Conservation (phyloP, 352 stramenopile species). For the Pythium plurisporium region DNA sequence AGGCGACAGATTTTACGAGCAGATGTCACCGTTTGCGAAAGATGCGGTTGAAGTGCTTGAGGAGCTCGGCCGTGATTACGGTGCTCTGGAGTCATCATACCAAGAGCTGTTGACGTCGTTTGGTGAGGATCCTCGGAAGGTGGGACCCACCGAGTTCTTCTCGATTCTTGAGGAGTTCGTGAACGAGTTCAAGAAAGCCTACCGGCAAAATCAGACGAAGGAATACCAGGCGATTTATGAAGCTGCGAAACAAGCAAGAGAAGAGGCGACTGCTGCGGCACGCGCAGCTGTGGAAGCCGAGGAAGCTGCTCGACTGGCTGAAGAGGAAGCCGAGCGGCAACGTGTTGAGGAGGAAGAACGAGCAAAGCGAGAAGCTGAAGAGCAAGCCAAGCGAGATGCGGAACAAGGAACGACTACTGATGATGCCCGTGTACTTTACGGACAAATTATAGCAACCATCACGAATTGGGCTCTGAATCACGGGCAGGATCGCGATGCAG, state of each 20-base stretch:
- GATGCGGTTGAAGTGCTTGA: constrained; percentile 79
- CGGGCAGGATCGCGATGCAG: constrained; percentile 36
- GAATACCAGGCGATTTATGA: constrained; percentile 80
- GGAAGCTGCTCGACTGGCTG: constrained; percentile 25
- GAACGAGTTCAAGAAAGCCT: constrained; percentile 85
- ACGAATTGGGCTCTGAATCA: constrained; percentile 57
- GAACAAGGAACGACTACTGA: constrained; percentile 23
- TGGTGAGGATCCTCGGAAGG: constrained; percentile 75
- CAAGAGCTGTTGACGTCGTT: constrained; percentile 80
- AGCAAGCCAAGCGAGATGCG: constrained; percentile 17
- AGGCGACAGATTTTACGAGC: constrained; percentile 73
- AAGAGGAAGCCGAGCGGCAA: constrained; percentile 42
- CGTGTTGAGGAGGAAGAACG: constrained; percentile 55
- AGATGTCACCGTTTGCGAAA: constrained; percentile 76
- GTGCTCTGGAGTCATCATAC: constrained; percentile 62
- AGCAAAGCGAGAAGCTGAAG: constrained; percentile 47
- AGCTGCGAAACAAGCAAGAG: constrained; percentile 41
- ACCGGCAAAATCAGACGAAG: constrained; percentile 85
- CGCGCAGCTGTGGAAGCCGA: constrained; percentile 28
- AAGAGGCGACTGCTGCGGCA: constrained; percentile 31
- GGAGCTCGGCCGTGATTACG: constrained; percentile 75
- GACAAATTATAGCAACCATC: constrained; percentile 60
- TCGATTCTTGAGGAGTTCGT: constrained; percentile 80
- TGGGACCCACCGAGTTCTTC: constrained; percentile 83
- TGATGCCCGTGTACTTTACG: constrained; percentile 56